Evolutionary conservation across 1,284 basidiomycete species (phyloP).

Genomic region (Cryptococcus jaspeensis): DNA sequence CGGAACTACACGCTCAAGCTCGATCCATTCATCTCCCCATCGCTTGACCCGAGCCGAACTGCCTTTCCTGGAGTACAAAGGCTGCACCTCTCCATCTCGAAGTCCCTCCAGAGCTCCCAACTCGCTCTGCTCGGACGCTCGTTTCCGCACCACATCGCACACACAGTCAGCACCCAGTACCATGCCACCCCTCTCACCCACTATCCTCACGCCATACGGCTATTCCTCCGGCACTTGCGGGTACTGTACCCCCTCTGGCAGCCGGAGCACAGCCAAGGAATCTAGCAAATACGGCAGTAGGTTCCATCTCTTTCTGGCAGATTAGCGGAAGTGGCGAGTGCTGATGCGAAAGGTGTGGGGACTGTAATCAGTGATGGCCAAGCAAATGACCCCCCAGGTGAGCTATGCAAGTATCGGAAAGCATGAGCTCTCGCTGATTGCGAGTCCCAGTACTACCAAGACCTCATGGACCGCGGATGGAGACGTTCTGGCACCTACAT

Average conservation of each 20-base stretch:
- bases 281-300: slow-evolving; percentile 52
- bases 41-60: too few species aligned
- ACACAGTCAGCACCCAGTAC: neutral
- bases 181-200: slow-evolving; percentile 12
- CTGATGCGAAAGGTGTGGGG: neutral
- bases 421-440: neutral
- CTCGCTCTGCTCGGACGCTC: neutral
- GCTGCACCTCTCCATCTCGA: too few species aligned
- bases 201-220: slow-evolving; percentile 38
- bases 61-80: too few species aligned
- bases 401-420: neutral
- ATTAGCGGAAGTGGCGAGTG: neutral
- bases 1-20: too few species aligned
- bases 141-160: neutral
- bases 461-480: slow-evolving; percentile 84
- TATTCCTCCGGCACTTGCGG: slow-evolving; percentile 52
- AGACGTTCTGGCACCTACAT: slow-evolving; percentile 77
- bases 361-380: slow-evolving; percentile 5
- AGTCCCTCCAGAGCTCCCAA: too few species aligned
- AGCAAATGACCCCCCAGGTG: slow-evolving; percentile 12
- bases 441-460: slow-evolving; percentile 49
- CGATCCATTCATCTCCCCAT: too few species aligned
- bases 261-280: slow-evolving; percentile 30
- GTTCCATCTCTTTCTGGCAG: slow-evolving; percentile 13
- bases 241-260: slow-evolving; percentile 52